These are phyloP conservation scores for Lathyrus aphaca DNA, from an alignment of 306 rosid species.

Conservation along the genomic window DNA sequence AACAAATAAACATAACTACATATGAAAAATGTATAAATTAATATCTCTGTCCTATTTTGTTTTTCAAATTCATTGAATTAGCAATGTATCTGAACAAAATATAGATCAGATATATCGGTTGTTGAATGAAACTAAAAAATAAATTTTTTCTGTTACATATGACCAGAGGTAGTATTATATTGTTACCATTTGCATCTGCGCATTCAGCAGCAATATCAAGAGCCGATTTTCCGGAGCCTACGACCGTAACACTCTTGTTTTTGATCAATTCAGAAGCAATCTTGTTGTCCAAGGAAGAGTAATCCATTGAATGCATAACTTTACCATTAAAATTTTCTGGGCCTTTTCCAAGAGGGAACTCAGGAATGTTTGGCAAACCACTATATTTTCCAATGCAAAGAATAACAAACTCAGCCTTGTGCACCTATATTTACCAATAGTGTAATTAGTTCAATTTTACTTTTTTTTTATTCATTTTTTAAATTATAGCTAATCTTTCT, in stretches of 20 bases:
- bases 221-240: background rate
- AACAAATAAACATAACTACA: background rate
- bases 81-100: too few relatives aligned
- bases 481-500: too few relatives aligned
- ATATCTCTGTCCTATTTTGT: too few relatives aligned
- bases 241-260: background rate
- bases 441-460: too few relatives aligned
- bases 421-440: background rate
- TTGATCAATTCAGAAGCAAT: background rate
- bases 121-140: too few relatives aligned
- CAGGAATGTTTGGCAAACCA: background rate
- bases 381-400: slow-evolving; percentile 7
- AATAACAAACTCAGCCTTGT: background rate
- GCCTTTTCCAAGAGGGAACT: background rate
- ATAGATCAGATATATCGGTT: too few relatives aligned
- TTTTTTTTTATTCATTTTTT: too few relatives aligned
- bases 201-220: slow-evolving; percentile 60
- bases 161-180: too few relatives aligned
- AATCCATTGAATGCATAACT: background rate
- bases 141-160: too few relatives aligned
- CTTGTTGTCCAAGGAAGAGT: background rate
- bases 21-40: background rate
- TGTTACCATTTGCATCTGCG: slow-evolving; percentile 54
- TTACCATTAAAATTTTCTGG: background rate
- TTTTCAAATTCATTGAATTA: too few relatives aligned